A percentile compares a stretch with the other conserved stretches of the same genome.
Evolutionary conservation across 2,329 filamentous ascomycete genomes (phyloP).

Genomic region (Trichoderma sp.): DNA sequence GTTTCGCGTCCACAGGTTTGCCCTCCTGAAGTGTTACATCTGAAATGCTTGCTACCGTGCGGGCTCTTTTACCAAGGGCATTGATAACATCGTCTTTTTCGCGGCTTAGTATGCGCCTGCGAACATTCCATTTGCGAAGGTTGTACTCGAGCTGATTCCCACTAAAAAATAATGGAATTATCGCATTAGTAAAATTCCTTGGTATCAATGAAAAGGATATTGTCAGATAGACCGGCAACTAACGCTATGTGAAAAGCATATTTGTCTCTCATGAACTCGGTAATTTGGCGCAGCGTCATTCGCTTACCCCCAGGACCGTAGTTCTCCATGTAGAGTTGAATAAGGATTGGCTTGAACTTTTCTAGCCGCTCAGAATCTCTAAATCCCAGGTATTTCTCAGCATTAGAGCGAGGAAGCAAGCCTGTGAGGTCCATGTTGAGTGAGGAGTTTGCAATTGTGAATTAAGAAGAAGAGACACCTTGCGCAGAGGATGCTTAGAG

Average conservation of each 20-base stretch:
- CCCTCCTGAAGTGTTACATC: background rate
- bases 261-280: background rate
- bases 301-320: background rate
- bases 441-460: background rate
- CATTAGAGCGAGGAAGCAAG: background rate
- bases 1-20: background rate
- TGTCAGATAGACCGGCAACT: background rate
- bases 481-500: background rate
- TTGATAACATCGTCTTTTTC: conserved; percentile 2
- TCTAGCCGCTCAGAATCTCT: background rate
- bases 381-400: background rate
- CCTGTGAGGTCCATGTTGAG: background rate
- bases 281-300: background rate
- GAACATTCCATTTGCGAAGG: conserved; percentile 1
- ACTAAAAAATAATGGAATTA: background rate
- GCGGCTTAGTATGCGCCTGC: background rate
- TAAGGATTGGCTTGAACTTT: background rate
- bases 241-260: background rate
- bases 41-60: background rate
- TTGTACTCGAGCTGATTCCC: background rate
- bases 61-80: background rate
- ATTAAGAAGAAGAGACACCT: background rate
- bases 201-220: background rate
- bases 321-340: background rate
- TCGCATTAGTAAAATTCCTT: background rate